A percentile compares a stretch with the other conserved stretches of the same genome.
phyloP scores from a whole-genome alignment of 2,329 filamentous ascomycete species.

The Cordyceps javanica region DNA sequence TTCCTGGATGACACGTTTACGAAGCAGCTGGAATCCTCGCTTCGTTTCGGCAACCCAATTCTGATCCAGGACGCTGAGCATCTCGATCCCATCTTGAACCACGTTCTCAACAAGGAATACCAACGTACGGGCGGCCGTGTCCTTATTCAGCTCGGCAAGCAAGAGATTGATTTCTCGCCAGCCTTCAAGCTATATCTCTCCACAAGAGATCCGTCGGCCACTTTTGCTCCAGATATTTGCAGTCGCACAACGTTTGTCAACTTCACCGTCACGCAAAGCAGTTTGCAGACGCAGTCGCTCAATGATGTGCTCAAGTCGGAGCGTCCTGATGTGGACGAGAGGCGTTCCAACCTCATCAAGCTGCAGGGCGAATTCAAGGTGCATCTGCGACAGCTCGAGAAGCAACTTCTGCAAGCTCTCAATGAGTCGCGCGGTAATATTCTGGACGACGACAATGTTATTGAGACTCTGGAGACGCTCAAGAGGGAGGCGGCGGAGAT shows the following conservation, averaged over 20 bases:
- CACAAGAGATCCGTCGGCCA: slow-evolving; percentile 90
- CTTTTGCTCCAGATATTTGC: slow-evolving; percentile 94
- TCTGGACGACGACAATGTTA: slow-evolving; percentile 95
- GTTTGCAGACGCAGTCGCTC: slow-evolving; percentile 93
- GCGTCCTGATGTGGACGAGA: slow-evolving; percentile 92
- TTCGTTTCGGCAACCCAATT: slow-evolving; percentile 97
- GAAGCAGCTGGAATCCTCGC: slow-evolving; percentile 92
- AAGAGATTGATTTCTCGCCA: slow-evolving; percentile 98
- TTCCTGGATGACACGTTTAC: slow-evolving; percentile 98
- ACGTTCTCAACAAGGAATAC: slow-evolving; percentile 98
- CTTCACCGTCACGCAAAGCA: slow-evolving; percentile 98
- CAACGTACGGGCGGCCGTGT: slow-evolving; percentile 97
- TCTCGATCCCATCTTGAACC: slow-evolving; percentile 92
- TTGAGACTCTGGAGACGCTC: slow-evolving; percentile 92
- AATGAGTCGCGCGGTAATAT: slow-evolving; percentile 98
- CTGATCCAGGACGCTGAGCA: slow-evolving; percentile 98
- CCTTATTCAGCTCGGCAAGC: slow-evolving; percentile 94
- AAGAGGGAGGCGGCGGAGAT: slow-evolving; percentile 98
- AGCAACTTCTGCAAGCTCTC: slow-evolving; percentile 84
- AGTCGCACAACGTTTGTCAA: slow-evolving; percentile 98
- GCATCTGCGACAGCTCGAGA: slow-evolving; percentile 93
- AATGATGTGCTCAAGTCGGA: slow-evolving; percentile 98
- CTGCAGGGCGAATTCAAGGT: slow-evolving; percentile 98
- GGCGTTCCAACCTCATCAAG: slow-evolving; percentile 95
- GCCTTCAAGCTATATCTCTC: slow-evolving; percentile 93